Evolutionary conservation across 2,329 filamentous ascomycete genomes (phyloP).

Genomic region (Verticillium klebahnii): DNA sequence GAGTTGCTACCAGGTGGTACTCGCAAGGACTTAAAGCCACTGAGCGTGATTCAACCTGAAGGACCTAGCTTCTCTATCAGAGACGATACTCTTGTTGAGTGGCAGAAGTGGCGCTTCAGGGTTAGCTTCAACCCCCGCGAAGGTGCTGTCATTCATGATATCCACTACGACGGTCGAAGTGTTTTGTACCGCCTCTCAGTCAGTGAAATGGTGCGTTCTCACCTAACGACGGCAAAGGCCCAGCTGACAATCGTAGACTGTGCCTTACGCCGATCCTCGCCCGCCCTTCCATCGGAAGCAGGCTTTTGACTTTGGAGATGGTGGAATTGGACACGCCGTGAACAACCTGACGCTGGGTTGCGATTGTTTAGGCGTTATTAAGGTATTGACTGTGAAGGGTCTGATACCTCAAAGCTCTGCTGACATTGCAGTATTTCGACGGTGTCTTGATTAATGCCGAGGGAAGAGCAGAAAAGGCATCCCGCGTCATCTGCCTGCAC

Average conservation of each 20-base stretch:
- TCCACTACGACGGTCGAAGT: slow-evolving; percentile 52
- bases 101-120: slow-evolving; percentile 48
- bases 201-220: slow-evolving; percentile 42
- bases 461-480: slow-evolving; percentile 44
- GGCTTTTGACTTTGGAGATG: slow-evolving; percentile 66
- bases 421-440: slow-evolving; percentile 35
- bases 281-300: slow-evolving; percentile 61
- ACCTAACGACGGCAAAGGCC: neutral
- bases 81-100: slow-evolving; percentile 9
- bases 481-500: slow-evolving; percentile 64
- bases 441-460: slow-evolving; percentile 46
- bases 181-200: slow-evolving; percentile 54
- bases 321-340: slow-evolving; percentile 57
- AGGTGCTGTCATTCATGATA: slow-evolving; percentile 54
- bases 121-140: slow-evolving; percentile 56
- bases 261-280: slow-evolving; percentile 59
- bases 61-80: slow-evolving; percentile 52
- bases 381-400: neutral
- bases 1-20: slow-evolving; percentile 47
- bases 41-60: slow-evolving; percentile 59
- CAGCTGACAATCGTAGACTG: slow-evolving; percentile 16
- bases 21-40: slow-evolving; percentile 53
- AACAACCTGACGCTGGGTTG: slow-evolving; percentile 65
- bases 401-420: neutral
- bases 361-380: slow-evolving; percentile 62